Conservation (phyloP, 768 basidiomycete species). For the Antrodiella citrinella region DNA sequence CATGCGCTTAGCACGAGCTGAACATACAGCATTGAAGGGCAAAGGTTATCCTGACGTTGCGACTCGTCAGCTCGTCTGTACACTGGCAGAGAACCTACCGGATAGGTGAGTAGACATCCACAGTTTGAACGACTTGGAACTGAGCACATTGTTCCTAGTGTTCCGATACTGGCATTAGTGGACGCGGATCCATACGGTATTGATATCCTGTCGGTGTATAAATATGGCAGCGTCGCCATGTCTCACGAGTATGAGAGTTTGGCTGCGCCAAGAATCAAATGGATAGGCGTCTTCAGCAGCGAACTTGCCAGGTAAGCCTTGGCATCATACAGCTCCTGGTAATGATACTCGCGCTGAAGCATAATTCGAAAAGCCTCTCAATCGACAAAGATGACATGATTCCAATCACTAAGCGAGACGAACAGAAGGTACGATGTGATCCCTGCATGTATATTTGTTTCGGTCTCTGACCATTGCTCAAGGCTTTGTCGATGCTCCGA, state of each 20-base stretch:
- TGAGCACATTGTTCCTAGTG: slow-evolving; percentile 41
- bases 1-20: no score
- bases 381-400: slow-evolving; percentile 55
- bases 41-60: slow-evolving; percentile 96
- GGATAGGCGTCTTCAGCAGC: slow-evolving; percentile 70
- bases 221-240: slow-evolving; percentile 65
- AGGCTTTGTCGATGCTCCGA: slow-evolving; percentile 62
- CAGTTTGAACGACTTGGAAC: no score
- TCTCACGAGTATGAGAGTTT: slow-evolving; percentile 65
- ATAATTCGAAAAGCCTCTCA: slow-evolving; percentile 54
- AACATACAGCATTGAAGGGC: slow-evolving; percentile 70
- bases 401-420: slow-evolving; percentile 62
- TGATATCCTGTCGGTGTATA: slow-evolving; percentile 87
- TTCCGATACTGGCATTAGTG: slow-evolving; percentile 72
- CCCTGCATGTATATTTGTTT: background rate
- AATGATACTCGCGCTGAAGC: background rate
- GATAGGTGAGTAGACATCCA: slow-evolving; percentile 44
- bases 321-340: no score
- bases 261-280: slow-evolving; percentile 60
- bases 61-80: slow-evolving; percentile 76
- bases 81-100: slow-evolving; percentile 60
- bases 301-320: slow-evolving; percentile 54
- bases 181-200: slow-evolving; percentile 91
- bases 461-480: slow-evolving; percentile 1
- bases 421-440: slow-evolving; percentile 54